Percentiles rank a stretch among this genome's conserved stretches.
Evolutionary conservation across 2,329 filamentous ascomycete species (phyloP).

Genomic region (Ophiostoma ulmi): DNA sequence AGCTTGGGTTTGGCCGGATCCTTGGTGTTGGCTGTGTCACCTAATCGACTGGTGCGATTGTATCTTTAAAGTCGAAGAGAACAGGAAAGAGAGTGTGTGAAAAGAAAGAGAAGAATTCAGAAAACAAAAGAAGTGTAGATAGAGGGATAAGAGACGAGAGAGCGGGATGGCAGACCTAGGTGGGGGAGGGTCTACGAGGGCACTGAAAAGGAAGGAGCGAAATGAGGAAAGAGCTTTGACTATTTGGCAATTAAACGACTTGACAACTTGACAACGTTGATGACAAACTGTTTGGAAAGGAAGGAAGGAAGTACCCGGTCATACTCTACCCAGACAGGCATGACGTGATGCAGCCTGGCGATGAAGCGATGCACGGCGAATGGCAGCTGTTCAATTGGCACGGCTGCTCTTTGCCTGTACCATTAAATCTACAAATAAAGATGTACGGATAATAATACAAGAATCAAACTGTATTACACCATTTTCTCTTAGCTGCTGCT

Average conservation of each 20-base stretch:
- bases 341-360: conserved; percentile 22
- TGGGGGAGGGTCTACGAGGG: not conserved
- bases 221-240: not conserved
- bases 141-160: not conserved
- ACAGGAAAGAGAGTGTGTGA: not conserved
- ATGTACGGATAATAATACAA: not conserved
- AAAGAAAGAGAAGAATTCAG: not conserved
- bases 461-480: not conserved
- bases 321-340: not conserved
- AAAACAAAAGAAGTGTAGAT: not conserved
- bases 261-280: not conserved
- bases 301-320: not conserved
- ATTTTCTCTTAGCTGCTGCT: not conserved
- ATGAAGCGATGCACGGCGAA: conserved; percentile 21
- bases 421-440: not conserved
- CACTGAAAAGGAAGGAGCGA: not conserved
- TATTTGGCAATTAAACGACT: no score
- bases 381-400: not conserved
- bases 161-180: not conserved
- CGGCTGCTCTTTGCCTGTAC: not conserved
- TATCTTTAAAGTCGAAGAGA: not conserved
- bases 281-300: not conserved
- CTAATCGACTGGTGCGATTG: not conserved
- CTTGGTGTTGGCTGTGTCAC: not conserved
- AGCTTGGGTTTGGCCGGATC: not conserved